Conservation (phyloP, 306 rosid genomes). For the Quercus agrifolia region DNA sequence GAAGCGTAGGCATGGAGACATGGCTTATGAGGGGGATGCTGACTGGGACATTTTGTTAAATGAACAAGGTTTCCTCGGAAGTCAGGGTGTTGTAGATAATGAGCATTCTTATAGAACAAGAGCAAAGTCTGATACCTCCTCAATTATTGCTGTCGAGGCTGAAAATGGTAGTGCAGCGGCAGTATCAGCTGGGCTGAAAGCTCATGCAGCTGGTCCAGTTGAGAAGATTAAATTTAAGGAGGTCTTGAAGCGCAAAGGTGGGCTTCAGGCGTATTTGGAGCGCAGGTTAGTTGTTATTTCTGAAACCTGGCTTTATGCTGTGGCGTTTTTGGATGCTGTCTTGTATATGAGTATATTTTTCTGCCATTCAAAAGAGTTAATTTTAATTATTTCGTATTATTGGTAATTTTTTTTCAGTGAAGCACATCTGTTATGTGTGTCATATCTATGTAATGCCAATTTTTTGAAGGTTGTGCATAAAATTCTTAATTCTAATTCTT, state of each 20-base stretch:
- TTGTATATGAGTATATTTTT: neutral
- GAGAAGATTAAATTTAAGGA: conserved; percentile 96
- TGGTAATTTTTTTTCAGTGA: neutral
- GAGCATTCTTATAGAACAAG: conserved; percentile 47
- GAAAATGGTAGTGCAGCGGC: conserved; percentile 82
- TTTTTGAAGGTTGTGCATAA: neutral
- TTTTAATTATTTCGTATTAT: conserved; percentile 3
- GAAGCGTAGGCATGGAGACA: conserved; percentile 82
- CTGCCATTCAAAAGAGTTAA: neutral
- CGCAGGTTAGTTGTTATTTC: conserved; percentile 67
- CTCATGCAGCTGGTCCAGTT: conserved; percentile 74
- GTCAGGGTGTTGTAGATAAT: conserved; percentile 37
- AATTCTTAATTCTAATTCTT: neutral
- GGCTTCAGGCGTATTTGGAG: conserved; percentile 85
- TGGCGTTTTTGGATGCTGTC: conserved; percentile 23
- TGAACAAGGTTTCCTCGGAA: conserved; percentile 48
- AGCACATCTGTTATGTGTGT: neutral
- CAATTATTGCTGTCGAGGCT: conserved; percentile 49
- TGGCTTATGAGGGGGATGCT: conserved; percentile 99
- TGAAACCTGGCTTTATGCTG: conserved; percentile 19
- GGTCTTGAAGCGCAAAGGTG: conserved; percentile 90
- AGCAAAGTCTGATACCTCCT: conserved; percentile 54
- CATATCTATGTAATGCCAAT: neutral
- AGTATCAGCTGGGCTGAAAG: conserved; percentile 91
- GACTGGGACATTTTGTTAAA: conserved; percentile 77